A percentile compares a stretch with the other conserved stretches of the same genome.
These are phyloP conservation scores for Tetrahymena thermophila DNA, from an alignment of 73 alveolate genomes.

Conservation along the genomic window DNA sequence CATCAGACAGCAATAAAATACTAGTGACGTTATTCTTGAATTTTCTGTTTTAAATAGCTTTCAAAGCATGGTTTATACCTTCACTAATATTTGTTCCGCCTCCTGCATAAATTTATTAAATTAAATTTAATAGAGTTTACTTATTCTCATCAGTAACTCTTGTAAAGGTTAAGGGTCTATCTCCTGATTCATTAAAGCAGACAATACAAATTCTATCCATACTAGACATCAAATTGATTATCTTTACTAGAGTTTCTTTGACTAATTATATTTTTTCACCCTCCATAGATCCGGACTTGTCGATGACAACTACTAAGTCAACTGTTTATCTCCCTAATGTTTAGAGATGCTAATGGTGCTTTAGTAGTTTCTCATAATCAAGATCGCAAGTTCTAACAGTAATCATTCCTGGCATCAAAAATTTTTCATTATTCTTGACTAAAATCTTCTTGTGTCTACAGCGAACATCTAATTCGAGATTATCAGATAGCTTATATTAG, in stretches of 20 bases:
- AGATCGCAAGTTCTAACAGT: neutral
- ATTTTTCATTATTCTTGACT: neutral
- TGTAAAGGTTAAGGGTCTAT: neutral
- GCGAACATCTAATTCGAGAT: neutral
- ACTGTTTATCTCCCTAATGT: neutral
- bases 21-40: conserved; percentile 43
- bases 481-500: neutral
- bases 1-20: conserved; percentile 66
- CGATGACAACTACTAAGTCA: neutral
- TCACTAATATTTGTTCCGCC: conserved; percentile 48
- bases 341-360: neutral
- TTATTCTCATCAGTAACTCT: neutral
- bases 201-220: neutral
- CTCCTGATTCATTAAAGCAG: neutral
- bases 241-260: neutral
- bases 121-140: neutral
- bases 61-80: conserved; percentile 51
- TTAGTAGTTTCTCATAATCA: neutral
- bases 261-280: neutral
- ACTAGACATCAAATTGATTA: neutral
- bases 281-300: neutral
- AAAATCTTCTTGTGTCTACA: neutral
- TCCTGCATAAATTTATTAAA: neutral
- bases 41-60: conserved; percentile 42
- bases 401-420: neutral